Evolutionary conservation across 1,284 basidiomycete species (phyloP).

Genomic region (Microbotryomycetes sp.): DNA sequence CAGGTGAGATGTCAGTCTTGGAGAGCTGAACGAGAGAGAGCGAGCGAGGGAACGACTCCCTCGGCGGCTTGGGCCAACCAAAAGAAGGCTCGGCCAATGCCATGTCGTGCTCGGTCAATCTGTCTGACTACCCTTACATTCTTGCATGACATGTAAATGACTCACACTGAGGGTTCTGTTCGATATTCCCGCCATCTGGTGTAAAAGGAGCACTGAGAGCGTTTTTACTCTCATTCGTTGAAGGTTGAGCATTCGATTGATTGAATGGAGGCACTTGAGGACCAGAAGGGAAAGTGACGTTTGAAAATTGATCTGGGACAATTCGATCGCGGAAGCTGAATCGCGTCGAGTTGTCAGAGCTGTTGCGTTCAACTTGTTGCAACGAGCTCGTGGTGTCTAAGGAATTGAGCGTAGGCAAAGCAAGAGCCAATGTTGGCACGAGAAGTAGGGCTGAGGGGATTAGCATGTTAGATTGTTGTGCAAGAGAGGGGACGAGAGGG

Average conservation of each 20-base stretch:
- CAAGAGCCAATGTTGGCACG: neutral
- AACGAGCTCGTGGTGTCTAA: neutral
- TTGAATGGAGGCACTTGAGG: neutral
- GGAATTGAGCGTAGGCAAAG: neutral
- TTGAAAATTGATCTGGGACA: neutral
- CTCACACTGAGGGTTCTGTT: constrained; percentile 10
- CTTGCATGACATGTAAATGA: too few relatives aligned
- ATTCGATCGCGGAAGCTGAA: neutral
- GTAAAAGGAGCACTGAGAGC: constrained; percentile 11
- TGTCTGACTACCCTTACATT: too few relatives aligned
- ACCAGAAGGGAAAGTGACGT: neutral
- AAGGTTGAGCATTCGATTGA: neutral
- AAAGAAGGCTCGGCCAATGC: neutral
- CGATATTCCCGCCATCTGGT: constrained; percentile 21
- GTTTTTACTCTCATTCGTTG: constrained; percentile 15
- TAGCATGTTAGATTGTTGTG: too few relatives aligned
- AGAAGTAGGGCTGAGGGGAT: neutral
- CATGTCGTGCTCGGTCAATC: neutral
- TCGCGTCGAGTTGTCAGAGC: too few relatives aligned
- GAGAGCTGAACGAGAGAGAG: neutral
- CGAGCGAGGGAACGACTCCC: neutral
- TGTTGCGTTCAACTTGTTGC: too few relatives aligned
- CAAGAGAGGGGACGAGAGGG: too few relatives aligned
- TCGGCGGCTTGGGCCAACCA: neutral
- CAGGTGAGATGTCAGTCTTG: neutral